Percentiles rank a stretch among this genome's conserved stretches.
phyloP scores from a whole-genome alignment of 306 rosid genomes.

The Prunus mongolica region DNA sequence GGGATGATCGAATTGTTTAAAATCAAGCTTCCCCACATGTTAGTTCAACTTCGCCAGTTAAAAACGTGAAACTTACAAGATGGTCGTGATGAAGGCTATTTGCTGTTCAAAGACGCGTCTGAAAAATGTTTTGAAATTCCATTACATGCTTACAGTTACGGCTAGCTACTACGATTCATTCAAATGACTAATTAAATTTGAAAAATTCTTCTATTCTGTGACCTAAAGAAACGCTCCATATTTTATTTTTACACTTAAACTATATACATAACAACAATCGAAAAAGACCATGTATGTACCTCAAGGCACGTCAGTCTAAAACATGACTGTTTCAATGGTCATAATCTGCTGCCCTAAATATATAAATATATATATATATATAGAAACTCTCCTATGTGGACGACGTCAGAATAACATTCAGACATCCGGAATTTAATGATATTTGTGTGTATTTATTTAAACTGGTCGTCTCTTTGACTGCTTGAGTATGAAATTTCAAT shows the following conservation, averaged over 20 bases:
- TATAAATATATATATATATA: too few relatives aligned
- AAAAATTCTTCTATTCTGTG: background rate
- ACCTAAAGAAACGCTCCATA: background rate
- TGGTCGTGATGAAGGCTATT: background rate
- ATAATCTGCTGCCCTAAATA: background rate
- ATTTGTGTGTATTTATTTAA: background rate
- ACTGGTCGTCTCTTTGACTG: background rate
- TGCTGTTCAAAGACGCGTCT: background rate
- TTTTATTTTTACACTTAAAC: background rate
- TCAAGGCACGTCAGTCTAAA: background rate
- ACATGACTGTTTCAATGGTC: background rate
- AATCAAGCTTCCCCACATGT: too few relatives aligned
- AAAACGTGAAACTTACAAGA: background rate
- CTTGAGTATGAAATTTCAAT: background rate
- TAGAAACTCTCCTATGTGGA: too few relatives aligned
- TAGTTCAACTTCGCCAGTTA: too few relatives aligned
- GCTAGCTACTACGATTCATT: background rate
- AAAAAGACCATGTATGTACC: background rate
- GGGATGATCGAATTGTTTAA: too few relatives aligned
- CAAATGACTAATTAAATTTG: background rate
- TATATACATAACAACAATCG: too few relatives aligned
- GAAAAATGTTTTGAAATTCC: background rate
- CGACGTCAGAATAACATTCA: rapidly evolving
- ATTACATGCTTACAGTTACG: background rate
- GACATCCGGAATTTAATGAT: too few relatives aligned